Evolutionary conservation across 352 stramenopile species (phyloP), one percentile per base, ranked within the genome.

Genomic region (Saprolegnia diclina): DNA sequence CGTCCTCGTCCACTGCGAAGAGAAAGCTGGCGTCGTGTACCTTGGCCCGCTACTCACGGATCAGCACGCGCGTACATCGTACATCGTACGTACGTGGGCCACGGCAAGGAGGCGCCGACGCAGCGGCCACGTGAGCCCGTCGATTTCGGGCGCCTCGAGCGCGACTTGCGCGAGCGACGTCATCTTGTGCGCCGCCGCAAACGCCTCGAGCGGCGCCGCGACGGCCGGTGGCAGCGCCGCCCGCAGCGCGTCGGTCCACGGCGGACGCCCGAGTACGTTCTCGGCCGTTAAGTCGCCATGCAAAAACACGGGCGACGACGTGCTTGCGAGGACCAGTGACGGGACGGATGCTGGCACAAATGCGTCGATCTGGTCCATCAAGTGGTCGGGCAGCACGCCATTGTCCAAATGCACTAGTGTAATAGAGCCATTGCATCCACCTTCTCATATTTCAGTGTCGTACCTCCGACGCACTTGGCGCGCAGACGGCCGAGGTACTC

Each of bases 271-370:
- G 14, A 95, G 72, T 40, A 95, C 82, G 59, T 95, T 95, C 61
- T 95, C 87, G 35, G 91, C 79, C n/a, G 87, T 95, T 29, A 95
- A 67, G 55, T 95, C 87, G 40, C 85, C 83, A 57, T 95, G 87
- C 22, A 95, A 74, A 19, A 94, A 73, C 63, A 90, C 81, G 40
- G 85, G 82, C 0, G 74, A 73, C 0, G 67, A 37, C 18, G 74
- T 65, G 0, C 22, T 67, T 0, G 54, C 65, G 0, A 74, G 64
- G 19, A 90, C 76, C 14, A 63, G 71, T 13, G 76, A 71, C 1
- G 24, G 22, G n/a, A 63, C 73, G 18, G 67, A 73, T 32, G 44
- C 19, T 9, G 81, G 81, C 0, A 95, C 69, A 61, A 90, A 95
- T 2, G 64, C 64, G 14, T 88, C 81, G 16, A 95, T 77, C 29